These are phyloP conservation scores for Cadophora malorum DNA, from an alignment of 2,329 filamentous ascomycete genomes.

Conservation along the genomic window DNA sequence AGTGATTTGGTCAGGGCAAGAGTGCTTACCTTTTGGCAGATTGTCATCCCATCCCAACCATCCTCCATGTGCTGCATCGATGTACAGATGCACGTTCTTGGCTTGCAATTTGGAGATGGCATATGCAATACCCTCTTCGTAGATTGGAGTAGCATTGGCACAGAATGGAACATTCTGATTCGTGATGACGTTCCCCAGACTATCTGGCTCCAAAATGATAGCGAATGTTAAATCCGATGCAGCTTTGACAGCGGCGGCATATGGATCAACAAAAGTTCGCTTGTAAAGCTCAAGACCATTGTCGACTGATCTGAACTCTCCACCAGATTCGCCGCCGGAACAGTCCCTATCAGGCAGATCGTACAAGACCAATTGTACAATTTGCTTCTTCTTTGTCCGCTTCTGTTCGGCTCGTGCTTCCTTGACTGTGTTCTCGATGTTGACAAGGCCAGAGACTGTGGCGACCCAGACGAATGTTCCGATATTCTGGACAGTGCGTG, in stretches of 20 bases:
- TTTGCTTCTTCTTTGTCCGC: conserved; percentile 42
- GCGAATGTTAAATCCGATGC: conserved; percentile 51
- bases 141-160: conserved; percentile 47
- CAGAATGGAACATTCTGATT: conserved; percentile 49
- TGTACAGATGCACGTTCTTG: conserved; percentile 49
- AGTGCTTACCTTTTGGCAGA: conserved; percentile 46
- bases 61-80: conserved; percentile 52
- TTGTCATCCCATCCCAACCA: conserved; percentile 53
- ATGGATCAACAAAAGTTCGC: conserved; percentile 50
- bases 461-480: conserved; percentile 54
- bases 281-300: conserved; percentile 51
- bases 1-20: background rate
- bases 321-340: conserved; percentile 51
- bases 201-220: conserved; percentile 53
- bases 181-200: conserved; percentile 52
- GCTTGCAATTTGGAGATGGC: conserved; percentile 50
- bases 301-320: conserved; percentile 49
- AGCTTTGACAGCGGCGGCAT: conserved; percentile 47
- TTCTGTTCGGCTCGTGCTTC: conserved; percentile 48
- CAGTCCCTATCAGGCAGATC: conserved; percentile 55
- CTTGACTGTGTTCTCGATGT: conserved; percentile 51
- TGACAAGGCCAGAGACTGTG: conserved; percentile 46
- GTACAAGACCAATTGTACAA: conserved; percentile 53
- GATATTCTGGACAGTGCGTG: conserved; percentile 49
- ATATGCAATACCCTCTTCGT: conserved; percentile 52